A percentile compares a stretch with the other conserved stretches of the same genome.
phyloP scores from a whole-genome alignment of 495 filamentous ascomycete genomes.

The Penicillium dipodomyicola region DNA sequence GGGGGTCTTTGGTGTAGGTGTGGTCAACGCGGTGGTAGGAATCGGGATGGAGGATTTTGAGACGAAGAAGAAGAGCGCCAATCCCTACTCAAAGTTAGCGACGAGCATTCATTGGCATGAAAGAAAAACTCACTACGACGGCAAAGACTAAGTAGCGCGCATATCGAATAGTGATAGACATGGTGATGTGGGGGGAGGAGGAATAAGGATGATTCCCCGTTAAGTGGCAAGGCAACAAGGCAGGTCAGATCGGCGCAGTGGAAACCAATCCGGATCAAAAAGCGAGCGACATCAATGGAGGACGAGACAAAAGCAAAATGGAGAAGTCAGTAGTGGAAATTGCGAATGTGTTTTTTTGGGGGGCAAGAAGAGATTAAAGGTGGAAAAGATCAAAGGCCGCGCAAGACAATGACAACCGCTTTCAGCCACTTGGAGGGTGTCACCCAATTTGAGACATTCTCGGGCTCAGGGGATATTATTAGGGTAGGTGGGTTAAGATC shows the following conservation, averaged over 20 bases:
- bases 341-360: conserved; percentile 1
- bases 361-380: conserved; percentile 1
- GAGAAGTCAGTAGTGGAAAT: neutral
- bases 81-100: conserved; percentile 46
- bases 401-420: conserved; percentile 31
- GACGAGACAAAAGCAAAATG: neutral
- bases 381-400: conserved; percentile 19
- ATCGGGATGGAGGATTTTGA: conserved; percentile 64
- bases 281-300: conserved; percentile 10
- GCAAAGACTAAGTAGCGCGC: conserved; percentile 88
- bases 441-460: conserved; percentile 22
- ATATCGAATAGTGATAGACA: conserved; percentile 68
- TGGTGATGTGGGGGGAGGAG: conserved; percentile 35
- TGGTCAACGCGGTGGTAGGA: conserved; percentile 26
- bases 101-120: neutral
- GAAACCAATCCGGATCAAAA: conserved; percentile 8
- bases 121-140: conserved; percentile 64
- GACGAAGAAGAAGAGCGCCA: conserved; percentile 76
- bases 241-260: neutral
- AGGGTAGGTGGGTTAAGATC: neutral
- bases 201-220: conserved; percentile 6
- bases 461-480: conserved; percentile 7
- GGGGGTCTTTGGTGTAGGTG: conserved; percentile 22
- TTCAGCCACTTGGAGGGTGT: conserved; percentile 24
- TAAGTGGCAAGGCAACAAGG: conserved; percentile 13